Percentiles rank a stretch among this genome's conserved stretches.
Conservation (phyloP, 163 green algal genomes). For the Coccomyxa subellipsoidea region DNA sequence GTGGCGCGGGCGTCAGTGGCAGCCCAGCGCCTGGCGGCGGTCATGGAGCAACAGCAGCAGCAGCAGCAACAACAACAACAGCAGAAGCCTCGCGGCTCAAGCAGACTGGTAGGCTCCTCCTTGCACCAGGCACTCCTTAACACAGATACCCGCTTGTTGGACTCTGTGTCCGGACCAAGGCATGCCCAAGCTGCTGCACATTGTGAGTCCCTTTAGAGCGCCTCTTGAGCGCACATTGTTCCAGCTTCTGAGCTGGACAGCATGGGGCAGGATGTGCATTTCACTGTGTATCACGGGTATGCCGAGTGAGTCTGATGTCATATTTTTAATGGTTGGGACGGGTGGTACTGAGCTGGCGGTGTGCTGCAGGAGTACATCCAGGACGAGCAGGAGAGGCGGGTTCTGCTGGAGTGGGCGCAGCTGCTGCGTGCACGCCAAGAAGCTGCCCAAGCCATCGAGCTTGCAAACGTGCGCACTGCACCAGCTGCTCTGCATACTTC, state of each 20-base stretch:
- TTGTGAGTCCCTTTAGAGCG: too few relatives aligned
- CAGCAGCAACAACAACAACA: background rate
- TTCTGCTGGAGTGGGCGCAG: background rate
- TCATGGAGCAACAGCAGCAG: background rate
- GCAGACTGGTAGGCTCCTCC: background rate
- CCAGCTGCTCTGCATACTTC: background rate
- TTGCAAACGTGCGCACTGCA: background rate
- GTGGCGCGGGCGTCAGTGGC: background rate
- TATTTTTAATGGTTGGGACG: too few relatives aligned
- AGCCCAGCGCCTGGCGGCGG: background rate
- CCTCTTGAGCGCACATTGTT: too few relatives aligned
- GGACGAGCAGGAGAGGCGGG: background rate
- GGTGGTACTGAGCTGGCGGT: background rate
- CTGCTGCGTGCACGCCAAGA: background rate
- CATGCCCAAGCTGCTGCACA: too few relatives aligned
- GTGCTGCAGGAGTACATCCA: background rate
- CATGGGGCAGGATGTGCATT: too few relatives aligned
- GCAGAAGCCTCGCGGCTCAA: too few relatives aligned
- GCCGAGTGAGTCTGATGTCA: too few relatives aligned
- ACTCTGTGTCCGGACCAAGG: too few relatives aligned
- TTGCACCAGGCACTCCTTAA: background rate
- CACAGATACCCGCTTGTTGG: too few relatives aligned
- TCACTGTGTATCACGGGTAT: too few relatives aligned
- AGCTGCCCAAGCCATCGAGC: background rate
- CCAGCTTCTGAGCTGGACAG: too few relatives aligned